Evolutionary conservation across 495 filamentous ascomycete genomes (phyloP), one percentile per base, ranked within the genome.

Genomic region (Rusavskia elegans): DNA sequence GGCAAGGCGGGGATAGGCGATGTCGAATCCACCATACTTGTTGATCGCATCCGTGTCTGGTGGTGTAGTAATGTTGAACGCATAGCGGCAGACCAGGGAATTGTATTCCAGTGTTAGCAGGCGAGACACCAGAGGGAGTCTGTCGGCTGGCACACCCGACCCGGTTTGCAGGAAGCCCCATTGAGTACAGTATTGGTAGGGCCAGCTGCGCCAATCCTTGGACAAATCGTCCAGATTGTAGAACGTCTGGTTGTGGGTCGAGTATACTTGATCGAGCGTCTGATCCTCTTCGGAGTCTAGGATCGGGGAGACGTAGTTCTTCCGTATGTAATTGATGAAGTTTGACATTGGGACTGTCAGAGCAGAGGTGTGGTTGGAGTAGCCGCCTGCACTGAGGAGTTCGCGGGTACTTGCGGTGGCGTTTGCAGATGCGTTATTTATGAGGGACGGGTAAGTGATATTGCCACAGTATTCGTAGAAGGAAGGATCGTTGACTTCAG

Each of bases 141-240:
- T 73, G 54, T 66, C 58, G 0, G 57, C 39, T 0, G 83, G 83
- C 1, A 78, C 76, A 25, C 76, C 73, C 38, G 75, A 77, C 53
- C 84, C 84, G 6, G 81, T 83, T 57, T 76, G 72, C 23, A 84
- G 72, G 64, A 74, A 87, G 32, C 84, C 84, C 82, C 82, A 89
- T 66, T 78, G 71, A 16, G 51, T 41, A 53, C 69, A 73, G 38
- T 63, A 63, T 50, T 76, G 74, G 69, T 84, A 87, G 16, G 67
- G 62, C 81, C 82, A 86, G 46, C 73, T 64, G 13, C 77, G 70
- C 73, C 74, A 78, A 19, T 53, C 58, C 45, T 78, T 68, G 13
- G 58, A 57, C 38, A 77, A 59, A 53, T 71, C 65, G 57, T 78
- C 69, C 55, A 70, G 65, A 8, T 59, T 55, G 61, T 81, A 83